These are phyloP conservation scores for Lentinula edodes DNA, from an alignment of 768 basidiomycete species.

Conservation along the genomic window DNA sequence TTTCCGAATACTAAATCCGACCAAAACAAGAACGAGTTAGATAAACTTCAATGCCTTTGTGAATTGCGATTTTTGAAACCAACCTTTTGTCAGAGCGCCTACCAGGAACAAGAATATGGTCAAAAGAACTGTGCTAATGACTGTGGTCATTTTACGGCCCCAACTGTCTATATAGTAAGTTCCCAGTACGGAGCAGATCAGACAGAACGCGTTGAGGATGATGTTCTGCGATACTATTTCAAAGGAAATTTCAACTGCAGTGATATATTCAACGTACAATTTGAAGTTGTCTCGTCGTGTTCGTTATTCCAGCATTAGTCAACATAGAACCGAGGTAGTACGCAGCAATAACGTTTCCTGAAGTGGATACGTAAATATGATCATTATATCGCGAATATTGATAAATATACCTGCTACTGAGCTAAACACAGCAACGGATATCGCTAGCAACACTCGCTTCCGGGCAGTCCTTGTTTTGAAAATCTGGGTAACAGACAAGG, in stretches of 20 bases:
- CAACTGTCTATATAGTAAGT: conserved; percentile 16
- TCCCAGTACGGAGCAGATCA: conserved; percentile 14
- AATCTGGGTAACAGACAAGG: conserved; percentile 13
- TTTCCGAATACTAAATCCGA: conserved; percentile 12
- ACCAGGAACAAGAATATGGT: conserved; percentile 18
- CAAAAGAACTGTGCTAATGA: conserved; percentile 13
- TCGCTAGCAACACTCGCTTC: conserved; percentile 14
- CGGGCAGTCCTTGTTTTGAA: conserved; percentile 16
- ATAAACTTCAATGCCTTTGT: neutral
- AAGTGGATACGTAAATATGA: neutral
- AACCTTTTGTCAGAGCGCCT: conserved; percentile 17
- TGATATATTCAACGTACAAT: conserved; percentile 7
- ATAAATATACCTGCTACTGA: conserved; percentile 15
- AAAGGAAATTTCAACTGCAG: neutral
- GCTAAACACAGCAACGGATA: conserved; percentile 18
- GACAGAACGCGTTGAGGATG: conserved; percentile 18
- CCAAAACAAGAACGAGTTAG: neutral
- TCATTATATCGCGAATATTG: no score
- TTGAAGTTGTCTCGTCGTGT: conserved; percentile 16
- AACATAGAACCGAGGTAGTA: conserved; percentile 18
- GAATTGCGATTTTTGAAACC: neutral
- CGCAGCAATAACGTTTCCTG: conserved; percentile 18
- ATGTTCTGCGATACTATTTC: conserved; percentile 11
- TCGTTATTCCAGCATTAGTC: conserved; percentile 15
- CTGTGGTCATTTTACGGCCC: conserved; percentile 16